Evolutionary conservation across 169 alveolate genomes (phyloP), one percentile per base, ranked within the genome.

Genomic region (Plasmodium falciparum): DNA sequence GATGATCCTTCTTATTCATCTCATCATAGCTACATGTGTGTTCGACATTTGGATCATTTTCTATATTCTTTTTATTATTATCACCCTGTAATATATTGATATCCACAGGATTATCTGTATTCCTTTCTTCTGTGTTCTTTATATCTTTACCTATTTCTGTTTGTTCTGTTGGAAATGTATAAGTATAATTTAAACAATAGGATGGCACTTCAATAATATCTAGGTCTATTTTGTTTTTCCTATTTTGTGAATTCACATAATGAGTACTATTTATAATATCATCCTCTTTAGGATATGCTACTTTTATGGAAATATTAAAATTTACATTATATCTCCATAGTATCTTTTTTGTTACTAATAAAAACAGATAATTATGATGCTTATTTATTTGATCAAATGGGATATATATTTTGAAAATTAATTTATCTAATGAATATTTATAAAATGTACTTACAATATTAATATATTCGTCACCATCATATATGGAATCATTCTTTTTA

Each of bases 371-470:
- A 15, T 43, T 56, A 24, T 72, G 59, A 33, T 83, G 76, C 8
- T 74, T 24, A 45, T 54, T 20, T 39, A 8, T 47, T 12, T 73
- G 50, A 22, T 29, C 70, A 3, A 26, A 45, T 1, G 43, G 71
- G 13, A 86, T 65, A 56, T 33, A 8, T 49, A 86, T 43, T 86
- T 70, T 73, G 11, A 45, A 58, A 72, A 86, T 33, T 17, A 72
- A 47, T 33, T 59, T 47, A 71, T 70, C 63, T 50, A 83, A 67
- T 12, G 91, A 22, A 26, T 54, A 43, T 83, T 83, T 83, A 49
- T 67, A 24, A 67, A 83, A 83, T 17, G 26, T 29, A 20, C 71
- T 74, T 13, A 39, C 54, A 0, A 29, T 49, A 17, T 29, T 59
- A 15, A 17, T 4, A 45, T n/a, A 2, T 12, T 75, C 47, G 1